These are phyloP conservation scores for Amphichorda felina DNA, from an alignment of 2,329 filamentous ascomycete genomes.

Conservation along the genomic window DNA sequence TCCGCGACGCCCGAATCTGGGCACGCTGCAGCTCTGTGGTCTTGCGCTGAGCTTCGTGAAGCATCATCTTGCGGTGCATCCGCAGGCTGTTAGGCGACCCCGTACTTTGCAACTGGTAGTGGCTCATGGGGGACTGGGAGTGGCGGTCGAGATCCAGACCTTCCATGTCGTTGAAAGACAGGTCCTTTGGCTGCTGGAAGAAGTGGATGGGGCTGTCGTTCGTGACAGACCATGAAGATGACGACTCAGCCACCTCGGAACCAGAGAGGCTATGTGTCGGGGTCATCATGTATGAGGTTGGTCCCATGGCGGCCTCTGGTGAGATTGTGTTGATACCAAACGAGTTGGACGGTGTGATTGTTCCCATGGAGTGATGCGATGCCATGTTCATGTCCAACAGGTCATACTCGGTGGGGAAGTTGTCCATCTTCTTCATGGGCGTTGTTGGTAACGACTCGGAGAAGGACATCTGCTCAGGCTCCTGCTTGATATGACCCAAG, in stretches of 20 bases:
- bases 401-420: slow-evolving; percentile 23
- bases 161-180: slow-evolving; percentile 17
- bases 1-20: slow-evolving; percentile 21
- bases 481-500: slow-evolving; percentile 15
- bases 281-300: slow-evolving; percentile 25
- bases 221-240: slow-evolving; percentile 24
- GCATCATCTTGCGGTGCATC: slow-evolving; percentile 25
- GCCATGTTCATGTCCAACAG: slow-evolving; percentile 23
- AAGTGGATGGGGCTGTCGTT: slow-evolving; percentile 28
- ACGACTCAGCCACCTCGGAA: slow-evolving; percentile 23
- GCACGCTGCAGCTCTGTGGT: slow-evolving; percentile 29
- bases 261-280: slow-evolving; percentile 25
- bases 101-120: slow-evolving; percentile 13
- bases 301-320: slow-evolving; percentile 17
- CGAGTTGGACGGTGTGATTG: slow-evolving; percentile 22
- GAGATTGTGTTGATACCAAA: slow-evolving; percentile 23
- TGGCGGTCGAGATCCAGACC: slow-evolving; percentile 21
- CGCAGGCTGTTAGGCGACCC: slow-evolving; percentile 18
- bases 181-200: slow-evolving; percentile 19
- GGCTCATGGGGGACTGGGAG: slow-evolving; percentile 19
- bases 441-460: slow-evolving; percentile 17
- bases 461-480: slow-evolving; percentile 16
- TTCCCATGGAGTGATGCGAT: slow-evolving; percentile 20
- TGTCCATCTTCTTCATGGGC: slow-evolving; percentile 22
- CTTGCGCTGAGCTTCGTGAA: slow-evolving; percentile 30